Conservation (phyloP, 176 grass and related monocot species). For the Aegilops longissima region DNA sequence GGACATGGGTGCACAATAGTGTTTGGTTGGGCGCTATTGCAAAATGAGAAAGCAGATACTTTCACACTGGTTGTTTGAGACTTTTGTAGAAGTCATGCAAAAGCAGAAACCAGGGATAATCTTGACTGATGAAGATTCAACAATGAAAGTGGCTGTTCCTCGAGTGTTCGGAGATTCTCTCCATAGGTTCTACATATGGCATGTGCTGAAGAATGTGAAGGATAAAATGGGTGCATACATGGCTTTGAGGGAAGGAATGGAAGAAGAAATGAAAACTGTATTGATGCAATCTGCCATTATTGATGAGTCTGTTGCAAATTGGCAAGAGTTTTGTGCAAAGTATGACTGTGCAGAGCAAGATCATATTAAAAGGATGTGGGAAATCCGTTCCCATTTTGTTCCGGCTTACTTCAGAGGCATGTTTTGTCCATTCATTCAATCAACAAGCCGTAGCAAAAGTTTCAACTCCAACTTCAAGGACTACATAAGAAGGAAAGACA, state of each 20-base stretch:
- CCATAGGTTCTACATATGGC: slow-evolving; percentile 31
- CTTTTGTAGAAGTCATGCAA: slow-evolving; percentile 30
- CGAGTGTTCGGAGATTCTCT: slow-evolving; percentile 4
- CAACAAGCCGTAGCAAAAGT: neutral
- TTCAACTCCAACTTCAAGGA: neutral
- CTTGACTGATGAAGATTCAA: slow-evolving; percentile 24
- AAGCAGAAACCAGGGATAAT: slow-evolving; percentile 18
- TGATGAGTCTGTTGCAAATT: slow-evolving; percentile 12
- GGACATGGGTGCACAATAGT: neutral
- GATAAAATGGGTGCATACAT: slow-evolving; percentile 8
- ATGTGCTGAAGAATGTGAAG: slow-evolving; percentile 19
- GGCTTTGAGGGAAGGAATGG: neutral
- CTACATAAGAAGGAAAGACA: neutral
- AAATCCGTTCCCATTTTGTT: neutral
- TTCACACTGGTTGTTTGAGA: slow-evolving; percentile 26
- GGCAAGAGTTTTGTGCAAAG: slow-evolving; percentile 14
- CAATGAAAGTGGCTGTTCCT: neutral
- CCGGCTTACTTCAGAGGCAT: slow-evolving; percentile 9
- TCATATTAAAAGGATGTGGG: slow-evolving; percentile 11
- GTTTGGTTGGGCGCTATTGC: slow-evolving; percentile 23
- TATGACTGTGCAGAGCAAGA: slow-evolving; percentile 25
- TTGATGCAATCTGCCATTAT: neutral
- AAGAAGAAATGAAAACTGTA: neutral
- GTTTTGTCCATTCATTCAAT: slow-evolving; percentile 10
- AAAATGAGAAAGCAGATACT: neutral